These are phyloP conservation scores for Tarenaya hassleriana DNA, from an alignment of 345 rosid genomes.

Conservation along the genomic window DNA sequence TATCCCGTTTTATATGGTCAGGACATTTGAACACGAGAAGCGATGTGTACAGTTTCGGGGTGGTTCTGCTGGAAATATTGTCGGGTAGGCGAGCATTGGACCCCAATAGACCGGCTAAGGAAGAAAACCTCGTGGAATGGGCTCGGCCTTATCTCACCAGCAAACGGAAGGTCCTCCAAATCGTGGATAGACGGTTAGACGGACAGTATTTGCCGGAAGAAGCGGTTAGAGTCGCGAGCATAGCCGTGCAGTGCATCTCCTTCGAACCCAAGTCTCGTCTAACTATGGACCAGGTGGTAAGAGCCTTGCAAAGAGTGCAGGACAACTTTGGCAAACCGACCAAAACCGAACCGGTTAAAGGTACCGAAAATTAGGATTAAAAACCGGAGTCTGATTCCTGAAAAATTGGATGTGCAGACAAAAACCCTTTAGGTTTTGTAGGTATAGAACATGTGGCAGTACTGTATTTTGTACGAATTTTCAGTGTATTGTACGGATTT, in stretches of 20 bases:
- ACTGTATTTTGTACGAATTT: constrained; percentile 4
- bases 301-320: constrained; percentile 51
- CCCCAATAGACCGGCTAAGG: constrained; percentile 67
- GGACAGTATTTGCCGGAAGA: constrained; percentile 46
- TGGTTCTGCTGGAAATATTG: constrained; percentile 84
- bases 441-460: constrained; percentile 14
- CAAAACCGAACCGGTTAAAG: constrained; percentile 18
- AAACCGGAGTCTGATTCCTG: constrained; percentile 12
- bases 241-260: constrained; percentile 72
- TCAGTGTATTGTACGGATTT: constrained; percentile 2
- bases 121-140: constrained; percentile 86
- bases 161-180: constrained; percentile 64
- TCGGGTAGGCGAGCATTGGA: constrained; percentile 75
- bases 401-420: constrained; percentile 9
- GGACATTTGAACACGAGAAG: constrained; percentile 82
- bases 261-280: constrained; percentile 69
- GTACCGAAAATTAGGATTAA: constrained; percentile 14
- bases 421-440: constrained; percentile 7
- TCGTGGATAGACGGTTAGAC: constrained; percentile 63
- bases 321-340: constrained; percentile 34
- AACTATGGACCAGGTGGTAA: constrained; percentile 62
- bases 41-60: constrained; percentile 88
- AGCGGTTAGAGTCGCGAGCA: constrained; percentile 46
- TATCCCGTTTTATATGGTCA: constrained; percentile 14
- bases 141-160: constrained; percentile 72